These are phyloP conservation scores for Sporodiniella umbellata DNA, from an alignment of 371 early-diverging fungal species.

Conservation along the genomic window DNA sequence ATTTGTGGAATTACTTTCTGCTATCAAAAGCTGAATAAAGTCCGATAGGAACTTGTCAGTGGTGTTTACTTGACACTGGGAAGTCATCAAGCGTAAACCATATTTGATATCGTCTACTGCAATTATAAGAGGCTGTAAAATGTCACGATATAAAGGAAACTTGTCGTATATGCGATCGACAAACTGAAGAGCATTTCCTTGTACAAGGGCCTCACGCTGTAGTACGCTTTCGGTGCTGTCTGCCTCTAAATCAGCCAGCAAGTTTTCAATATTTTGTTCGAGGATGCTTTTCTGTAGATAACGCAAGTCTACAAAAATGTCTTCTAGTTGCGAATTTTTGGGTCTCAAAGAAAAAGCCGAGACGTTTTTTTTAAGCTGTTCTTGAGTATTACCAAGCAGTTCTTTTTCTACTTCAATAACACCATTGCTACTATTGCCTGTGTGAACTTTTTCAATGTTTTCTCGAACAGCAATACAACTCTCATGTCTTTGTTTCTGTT, in stretches of 20 bases:
- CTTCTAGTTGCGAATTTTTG: constrained; percentile 61
- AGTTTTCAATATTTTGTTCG: constrained; percentile 41
- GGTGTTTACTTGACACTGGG: constrained; percentile 23
- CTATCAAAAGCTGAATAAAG: constrained; percentile 44
- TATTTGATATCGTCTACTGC: constrained; percentile 76
- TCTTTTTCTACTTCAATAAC: constrained; percentile 30
- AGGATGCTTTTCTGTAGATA: constrained; percentile 68
- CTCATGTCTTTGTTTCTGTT: constrained; percentile 40
- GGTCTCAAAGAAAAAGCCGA: constrained; percentile 70
- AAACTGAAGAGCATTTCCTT: constrained; percentile 70
- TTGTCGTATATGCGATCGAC: constrained; percentile 59
- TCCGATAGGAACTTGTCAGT: constrained; percentile 32
- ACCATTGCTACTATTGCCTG: constrained; percentile 55
- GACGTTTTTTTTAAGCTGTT: constrained; percentile 31
- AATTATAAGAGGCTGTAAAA: constrained; percentile 70
- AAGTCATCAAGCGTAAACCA: constrained; percentile 65
- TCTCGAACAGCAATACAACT: constrained; percentile 51
- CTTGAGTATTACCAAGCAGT: constrained; percentile 18
- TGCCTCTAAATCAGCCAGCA: constrained; percentile 46
- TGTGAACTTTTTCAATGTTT: constrained; percentile 55
- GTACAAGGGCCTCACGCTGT: constrained; percentile 65
- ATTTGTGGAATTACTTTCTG: constrained; percentile 37
- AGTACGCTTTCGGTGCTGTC: constrained; percentile 23
- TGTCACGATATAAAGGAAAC: constrained; percentile 69
- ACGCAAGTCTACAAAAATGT: constrained; percentile 73